Evolutionary conservation across 2,329 filamentous ascomycete genomes (phyloP), one percentile per base, ranked within the genome.

Genomic region (Monosporascus cannonballus): DNA sequence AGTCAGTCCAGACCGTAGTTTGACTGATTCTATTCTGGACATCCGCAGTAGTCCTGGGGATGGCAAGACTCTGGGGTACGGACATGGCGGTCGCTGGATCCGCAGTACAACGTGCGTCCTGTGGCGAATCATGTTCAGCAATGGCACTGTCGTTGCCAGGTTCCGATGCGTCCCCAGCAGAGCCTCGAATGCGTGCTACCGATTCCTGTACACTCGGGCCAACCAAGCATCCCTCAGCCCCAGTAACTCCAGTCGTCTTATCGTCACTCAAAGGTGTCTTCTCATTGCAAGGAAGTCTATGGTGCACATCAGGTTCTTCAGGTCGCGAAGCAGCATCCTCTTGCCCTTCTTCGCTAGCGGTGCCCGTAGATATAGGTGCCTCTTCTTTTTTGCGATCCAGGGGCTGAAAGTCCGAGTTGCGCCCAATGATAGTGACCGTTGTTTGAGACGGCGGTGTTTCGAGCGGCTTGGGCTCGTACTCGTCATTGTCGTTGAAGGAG

Each of bases 1-100:
- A 77, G 60, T 84, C 80, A 25, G 81, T 84, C 81, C 81, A 84
- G n/a, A 74, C 71, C 2, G 80, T 82, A 51, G 78, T 75, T 48
- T 81, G 77, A 56, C 80, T 84, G 20, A 69, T 67, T 38, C 80
- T 73, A 54, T 81, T 71, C 54, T 69, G 66, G 42, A 73, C 66
- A 49, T 72, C 63, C 48, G 73, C 61, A 58, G 73, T 61, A 58
- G 73, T 64, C 48, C 72, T 66, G 14, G 79, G 80, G 15, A 81
- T 72, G 49, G 69, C 67, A 8, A 83, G 69, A 52, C 71, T 77
- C 51, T 72, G 72, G 15, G 74, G 69, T 20, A 72, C 71, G 46
- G 73, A 72, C 4, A 69, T 57, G 11, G 64, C 63, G 48, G 58
- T 63, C 48, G 61, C 58, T n/a, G 65, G 64, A 9, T 68, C 64